Evolutionary conservation across 139 green algal species (phyloP), one percentile per base, ranked within the genome.

Genomic region (Chlamydomonas eustigma): DNA sequence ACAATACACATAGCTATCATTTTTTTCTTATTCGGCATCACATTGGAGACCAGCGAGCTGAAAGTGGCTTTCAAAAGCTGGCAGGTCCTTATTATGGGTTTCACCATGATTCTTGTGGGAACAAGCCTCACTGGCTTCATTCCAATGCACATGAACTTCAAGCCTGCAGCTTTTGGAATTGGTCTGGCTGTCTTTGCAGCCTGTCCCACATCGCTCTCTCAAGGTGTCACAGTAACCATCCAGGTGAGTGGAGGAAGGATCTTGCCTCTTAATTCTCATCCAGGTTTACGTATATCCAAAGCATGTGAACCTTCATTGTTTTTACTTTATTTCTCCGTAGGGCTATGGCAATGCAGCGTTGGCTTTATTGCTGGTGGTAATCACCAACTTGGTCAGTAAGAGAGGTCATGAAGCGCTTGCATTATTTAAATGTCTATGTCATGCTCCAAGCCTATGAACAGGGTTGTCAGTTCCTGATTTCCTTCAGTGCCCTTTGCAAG

Each of bases 191-290:
- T 97, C 34, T 96, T 97, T 78, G 89, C 86, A 3, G 86, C 76
- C 6, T 87, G 92, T 28, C 93, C 93, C 2, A 96, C 93, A 5
- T 95, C 92, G 0, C 84, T 97, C 30, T 92, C 91, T 4, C 87
- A 73, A 34, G 66, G 74, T 74, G 58, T 70, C 35, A 33, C 32
- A 28, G 51, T 79, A 25, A 24, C 34, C 0, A 64, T 51, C n/a
- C 1, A 74, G 44, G 28, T 64, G 28, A 22, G 37, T 18, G 32
- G 39, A n/a, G 0, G 44, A 12, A 58, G 18, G 44, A 18, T 58
- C 18, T 18, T 58, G 44, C 18, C 12, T 58, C n/a, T n/a, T n/a
- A n/a, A 58, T 58, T 12, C 12, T 28, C 44, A 12, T 58, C 44
- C 44, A 28, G 44, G 12, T 18, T 58, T 12, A 58, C 12, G 12